A percentile compares a stretch with the other conserved stretches of the same genome.
Evolutionary conservation across 106 monocot genomes (phyloP).

Genomic region (Dendrobium chrysotoxum): DNA sequence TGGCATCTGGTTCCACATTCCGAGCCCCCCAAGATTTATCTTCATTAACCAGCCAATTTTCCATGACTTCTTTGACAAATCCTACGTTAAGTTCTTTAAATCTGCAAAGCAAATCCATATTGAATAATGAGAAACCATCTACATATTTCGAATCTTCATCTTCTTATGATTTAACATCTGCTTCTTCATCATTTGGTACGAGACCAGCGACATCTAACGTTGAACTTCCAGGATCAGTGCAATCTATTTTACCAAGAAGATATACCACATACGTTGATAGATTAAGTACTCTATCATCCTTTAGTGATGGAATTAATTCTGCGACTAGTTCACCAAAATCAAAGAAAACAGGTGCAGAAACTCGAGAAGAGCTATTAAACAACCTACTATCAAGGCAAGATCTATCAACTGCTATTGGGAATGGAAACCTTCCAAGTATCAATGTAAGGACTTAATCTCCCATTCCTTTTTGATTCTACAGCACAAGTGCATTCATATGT

Average conservation of each 20-base stretch:
- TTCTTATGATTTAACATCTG: slow-evolving; percentile 18
- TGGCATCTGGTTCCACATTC: slow-evolving; percentile 29
- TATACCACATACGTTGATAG: slow-evolving; percentile 68
- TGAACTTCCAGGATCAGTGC: slow-evolving; percentile 33
- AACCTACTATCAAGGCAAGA: slow-evolving; percentile 49
- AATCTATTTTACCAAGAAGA: slow-evolving; percentile 36
- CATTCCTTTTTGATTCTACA: too few species aligned
- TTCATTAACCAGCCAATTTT: slow-evolving; percentile 14
- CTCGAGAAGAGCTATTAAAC: slow-evolving; percentile 63
- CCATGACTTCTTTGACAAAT: slow-evolving; percentile 35
- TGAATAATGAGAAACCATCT: slow-evolving; percentile 27
- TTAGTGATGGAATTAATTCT: slow-evolving; percentile 46
- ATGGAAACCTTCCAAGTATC: slow-evolving; percentile 22
- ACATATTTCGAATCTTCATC: slow-evolving; percentile 33
- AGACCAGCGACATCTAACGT: slow-evolving; percentile 25
- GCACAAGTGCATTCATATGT: background rate
- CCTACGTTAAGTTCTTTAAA: slow-evolving; percentile 27
- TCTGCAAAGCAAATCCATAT: slow-evolving; percentile 28
- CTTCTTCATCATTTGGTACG: slow-evolving; percentile 20
- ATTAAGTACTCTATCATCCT: slow-evolving; percentile 43
- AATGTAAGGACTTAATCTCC: slow-evolving; percentile 33
- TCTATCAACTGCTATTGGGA: slow-evolving; percentile 21
- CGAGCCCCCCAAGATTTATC: slow-evolving; percentile 52
- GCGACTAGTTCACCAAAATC: slow-evolving; percentile 63
- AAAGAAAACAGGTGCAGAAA: slow-evolving; percentile 79